A percentile compares a stretch with the other conserved stretches of the same genome.
Evolutionary conservation across 306 rosid genomes (phyloP).

Genomic region (Pterocarpus santalinus): DNA sequence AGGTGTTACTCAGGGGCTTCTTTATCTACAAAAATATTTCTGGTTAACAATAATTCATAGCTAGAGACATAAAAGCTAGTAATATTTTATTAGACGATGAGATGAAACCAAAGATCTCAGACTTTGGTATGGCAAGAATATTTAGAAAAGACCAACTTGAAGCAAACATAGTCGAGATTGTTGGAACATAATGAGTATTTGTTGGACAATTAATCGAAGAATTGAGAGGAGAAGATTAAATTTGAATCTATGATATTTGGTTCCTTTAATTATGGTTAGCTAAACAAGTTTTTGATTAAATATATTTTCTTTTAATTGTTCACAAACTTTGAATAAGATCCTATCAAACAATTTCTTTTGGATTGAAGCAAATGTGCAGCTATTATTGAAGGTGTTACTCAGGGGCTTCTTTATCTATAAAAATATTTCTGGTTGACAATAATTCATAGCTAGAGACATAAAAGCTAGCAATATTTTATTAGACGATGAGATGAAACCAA

Average conservation of each 20-base stretch:
- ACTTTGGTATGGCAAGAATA: constrained; percentile 55
- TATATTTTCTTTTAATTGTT: too few relatives aligned
- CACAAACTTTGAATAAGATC: constrained; percentile 10
- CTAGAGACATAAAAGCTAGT: too few relatives aligned
- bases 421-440: constrained; percentile 49
- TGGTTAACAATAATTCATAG: constrained; percentile 49
- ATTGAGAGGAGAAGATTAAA: too few relatives aligned
- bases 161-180: constrained; percentile 52
- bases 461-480: too few relatives aligned
- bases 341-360: not conserved
- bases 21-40: constrained; percentile 55
- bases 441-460: too few relatives aligned
- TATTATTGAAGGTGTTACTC: constrained; percentile 55
- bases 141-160: constrained; percentile 37
- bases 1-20: constrained; percentile 54
- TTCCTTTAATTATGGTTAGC: too few relatives aligned
- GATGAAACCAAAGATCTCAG: constrained; percentile 55
- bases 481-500: constrained; percentile 24
- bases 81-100: too few relatives aligned
- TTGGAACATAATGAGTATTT: constrained; percentile 53
- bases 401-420: constrained; percentile 57
- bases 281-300: too few relatives aligned
- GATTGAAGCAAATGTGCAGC: constrained; percentile 47
- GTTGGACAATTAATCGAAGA: too few relatives aligned
- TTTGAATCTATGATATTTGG: too few relatives aligned